These are phyloP conservation scores for Penicillium sp. DNA, from an alignment of 2,329 filamentous ascomycete genomes.

Conservation along the genomic window DNA sequence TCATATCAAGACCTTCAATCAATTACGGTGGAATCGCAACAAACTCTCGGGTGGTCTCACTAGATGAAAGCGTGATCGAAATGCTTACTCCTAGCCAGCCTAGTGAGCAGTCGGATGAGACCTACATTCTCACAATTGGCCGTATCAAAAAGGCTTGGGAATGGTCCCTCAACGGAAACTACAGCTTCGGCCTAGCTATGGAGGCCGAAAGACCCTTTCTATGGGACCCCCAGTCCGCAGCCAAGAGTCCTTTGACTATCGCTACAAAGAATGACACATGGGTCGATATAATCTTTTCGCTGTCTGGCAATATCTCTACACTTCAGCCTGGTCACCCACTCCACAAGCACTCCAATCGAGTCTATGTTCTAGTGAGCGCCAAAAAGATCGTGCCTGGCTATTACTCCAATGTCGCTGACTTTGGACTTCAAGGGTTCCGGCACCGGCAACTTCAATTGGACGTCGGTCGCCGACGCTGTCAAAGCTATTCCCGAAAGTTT, in stretches of 20 bases:
- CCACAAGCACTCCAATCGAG: constrained; percentile 65
- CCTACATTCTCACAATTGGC: constrained; percentile 10
- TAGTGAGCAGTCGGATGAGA: neutral
- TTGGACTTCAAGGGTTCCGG: constrained; percentile 44
- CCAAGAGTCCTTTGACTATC: constrained; percentile 42
- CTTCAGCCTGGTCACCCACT: constrained; percentile 60
- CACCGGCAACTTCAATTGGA: constrained; percentile 52
- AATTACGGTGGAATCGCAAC: constrained; percentile 13
- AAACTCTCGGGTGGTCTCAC: constrained; percentile 3
- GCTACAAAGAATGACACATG: constrained; percentile 50
- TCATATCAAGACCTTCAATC: constrained; percentile 20
- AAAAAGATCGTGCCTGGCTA: neutral
- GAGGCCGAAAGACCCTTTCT: constrained; percentile 5
- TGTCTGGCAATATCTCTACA: constrained; percentile 30
- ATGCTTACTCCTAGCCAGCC: constrained; percentile 10
- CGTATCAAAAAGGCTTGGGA: constrained; percentile 7
- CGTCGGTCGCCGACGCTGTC: constrained; percentile 55
- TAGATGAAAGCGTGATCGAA: constrained; percentile 8
- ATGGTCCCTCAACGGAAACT: constrained; percentile 9
- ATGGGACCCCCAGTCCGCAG: constrained; percentile 3
- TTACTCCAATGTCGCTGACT: neutral
- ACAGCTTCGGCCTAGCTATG: constrained; percentile 2
- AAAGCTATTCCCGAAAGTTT: constrained; percentile 51
- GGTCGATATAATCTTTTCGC: constrained; percentile 49
- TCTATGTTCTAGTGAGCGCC: constrained; percentile 33